Evolutionary conservation across 257 asterid genomes (phyloP), one percentile per base, ranked within the genome.

Genomic region (Nicotiana undulata): DNA sequence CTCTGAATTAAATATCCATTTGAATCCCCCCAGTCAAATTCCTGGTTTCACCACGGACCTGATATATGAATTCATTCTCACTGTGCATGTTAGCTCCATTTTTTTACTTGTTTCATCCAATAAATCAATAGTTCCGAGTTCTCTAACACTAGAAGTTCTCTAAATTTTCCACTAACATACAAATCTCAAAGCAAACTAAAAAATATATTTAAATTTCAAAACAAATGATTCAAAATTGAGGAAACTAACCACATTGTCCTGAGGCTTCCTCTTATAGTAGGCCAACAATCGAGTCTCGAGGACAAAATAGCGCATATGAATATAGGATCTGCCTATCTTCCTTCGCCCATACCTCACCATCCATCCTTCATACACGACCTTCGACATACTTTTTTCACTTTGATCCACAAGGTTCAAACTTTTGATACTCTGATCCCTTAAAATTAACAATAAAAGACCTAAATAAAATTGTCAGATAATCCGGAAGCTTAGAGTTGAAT

Each of bases 291-390:
- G 92, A 79, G 89, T 81, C 88, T 93, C 97, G 0, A 93, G 95
- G 66, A 94, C 97, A 70, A 94, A 94, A 87, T 94, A 94, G 3
- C 98, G 89, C 97, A 91, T 91, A 82, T 94, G 98, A 81, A 94
- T 91, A 81, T 70, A 94, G 3, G 98, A 93, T 86, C 93, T 84
- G 67, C 98, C 98, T 56, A 93, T 93, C 87, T 91, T 93, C 89
- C 97, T 89, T 79, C 97, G 89, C n/a, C 97, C 97, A 87, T 93
- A 93, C 86, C 98, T 89, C 88, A 93, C 98, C 97, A 93, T 88
- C 98, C 97, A 92, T 82, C 98, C 98, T 83, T 94, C 98, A 82
- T 93, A 91, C 51, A 94, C 91, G 83, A 90, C 94, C 86, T 89
- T 92, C 77, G 93, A 85, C 98, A 94, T 92, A 40, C 2, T 49